A percentile compares a stretch with the other conserved stretches of the same genome.
Evolutionary conservation across 1,284 basidiomycete genomes (phyloP).

Genomic region (Cutaneotrichosporon cavernicola): DNA sequence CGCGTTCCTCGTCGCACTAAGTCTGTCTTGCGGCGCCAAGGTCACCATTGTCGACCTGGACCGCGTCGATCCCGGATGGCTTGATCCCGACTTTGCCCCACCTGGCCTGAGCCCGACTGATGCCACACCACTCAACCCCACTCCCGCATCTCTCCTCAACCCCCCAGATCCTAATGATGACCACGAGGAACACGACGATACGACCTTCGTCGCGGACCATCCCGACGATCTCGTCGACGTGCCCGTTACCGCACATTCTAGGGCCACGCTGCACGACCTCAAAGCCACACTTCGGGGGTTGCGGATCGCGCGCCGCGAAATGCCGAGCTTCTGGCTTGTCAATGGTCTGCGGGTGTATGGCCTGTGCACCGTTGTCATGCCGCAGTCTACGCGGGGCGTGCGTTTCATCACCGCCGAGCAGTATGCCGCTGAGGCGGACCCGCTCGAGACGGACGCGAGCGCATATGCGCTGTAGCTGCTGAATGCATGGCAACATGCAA

Average conservation of each 20-base stretch:
- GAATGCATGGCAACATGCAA: too few species aligned
- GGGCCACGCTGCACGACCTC: not conserved
- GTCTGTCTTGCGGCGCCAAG: not conserved
- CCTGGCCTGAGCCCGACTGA: not conserved
- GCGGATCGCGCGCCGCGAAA: not conserved
- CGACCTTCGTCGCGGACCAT: not conserved
- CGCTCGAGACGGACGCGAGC: constrained; percentile 1
- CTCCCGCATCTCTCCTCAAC: not conserved
- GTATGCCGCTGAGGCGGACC: not conserved
- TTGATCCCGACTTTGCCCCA: not conserved
- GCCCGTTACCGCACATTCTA: not conserved
- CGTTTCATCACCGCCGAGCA: not conserved
- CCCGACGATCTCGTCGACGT: not conserved
- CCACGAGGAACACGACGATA: not conserved
- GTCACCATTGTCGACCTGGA: not conserved
- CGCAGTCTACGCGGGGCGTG: not conserved
- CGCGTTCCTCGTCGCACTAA: constrained; percentile 4
- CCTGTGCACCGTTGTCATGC: not conserved
- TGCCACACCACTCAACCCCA: too few species aligned
- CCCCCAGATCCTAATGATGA: not conserved
- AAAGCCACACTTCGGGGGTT: constrained; percentile 3
- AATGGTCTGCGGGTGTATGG: not conserved
- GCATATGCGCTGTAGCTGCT: not conserved
- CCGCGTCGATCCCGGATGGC: not conserved
- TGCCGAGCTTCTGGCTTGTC: constrained; percentile 3